These are phyloP conservation scores for Fomitopsis serialis DNA, from an alignment of 768 basidiomycete genomes.

Conservation along the genomic window DNA sequence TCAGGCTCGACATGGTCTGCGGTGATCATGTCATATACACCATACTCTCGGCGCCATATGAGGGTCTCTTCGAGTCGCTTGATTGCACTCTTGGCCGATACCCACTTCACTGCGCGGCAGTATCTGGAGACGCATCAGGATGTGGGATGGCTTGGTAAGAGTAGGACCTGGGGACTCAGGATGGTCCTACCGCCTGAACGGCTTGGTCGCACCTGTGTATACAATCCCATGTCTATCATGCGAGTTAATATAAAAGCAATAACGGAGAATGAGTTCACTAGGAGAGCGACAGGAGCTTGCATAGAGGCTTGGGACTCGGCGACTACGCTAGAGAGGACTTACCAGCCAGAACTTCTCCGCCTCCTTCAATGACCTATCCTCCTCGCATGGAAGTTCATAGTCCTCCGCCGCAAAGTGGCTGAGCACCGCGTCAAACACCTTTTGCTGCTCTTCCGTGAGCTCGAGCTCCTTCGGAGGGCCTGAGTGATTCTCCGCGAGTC, in stretches of 20 bases:
- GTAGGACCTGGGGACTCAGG: neutral
- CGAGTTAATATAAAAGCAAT: neutral
- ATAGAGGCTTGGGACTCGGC: neutral
- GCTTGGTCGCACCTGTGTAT: slow-evolving; percentile 45
- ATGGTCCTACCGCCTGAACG: neutral
- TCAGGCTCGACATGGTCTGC: slow-evolving; percentile 69
- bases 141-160: neutral
- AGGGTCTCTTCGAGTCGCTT: slow-evolving; percentile 66
- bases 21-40: slow-evolving; percentile 58
- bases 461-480: slow-evolving; percentile 22
- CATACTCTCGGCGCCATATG: slow-evolving; percentile 77
- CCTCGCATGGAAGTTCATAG: slow-evolving; percentile 47
- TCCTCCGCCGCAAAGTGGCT: slow-evolving; percentile 50
- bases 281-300: too few species aligned
- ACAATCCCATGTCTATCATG: slow-evolving; percentile 55
- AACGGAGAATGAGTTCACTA: neutral
- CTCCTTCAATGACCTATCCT: slow-evolving; percentile 44
- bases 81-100: slow-evolving; percentile 45
- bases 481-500: slow-evolving; percentile 8
- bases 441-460: slow-evolving; percentile 40
- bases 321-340: slow-evolving; percentile 17
- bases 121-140: slow-evolving; percentile 42
- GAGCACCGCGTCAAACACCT: slow-evolving; percentile 49
- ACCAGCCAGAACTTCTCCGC: slow-evolving; percentile 78
- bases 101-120: slow-evolving; percentile 77